Evolutionary conservation across 306 rosid genomes (phyloP), one percentile per base, ranked within the genome.

Genomic region (Nissolia schottii): DNA sequence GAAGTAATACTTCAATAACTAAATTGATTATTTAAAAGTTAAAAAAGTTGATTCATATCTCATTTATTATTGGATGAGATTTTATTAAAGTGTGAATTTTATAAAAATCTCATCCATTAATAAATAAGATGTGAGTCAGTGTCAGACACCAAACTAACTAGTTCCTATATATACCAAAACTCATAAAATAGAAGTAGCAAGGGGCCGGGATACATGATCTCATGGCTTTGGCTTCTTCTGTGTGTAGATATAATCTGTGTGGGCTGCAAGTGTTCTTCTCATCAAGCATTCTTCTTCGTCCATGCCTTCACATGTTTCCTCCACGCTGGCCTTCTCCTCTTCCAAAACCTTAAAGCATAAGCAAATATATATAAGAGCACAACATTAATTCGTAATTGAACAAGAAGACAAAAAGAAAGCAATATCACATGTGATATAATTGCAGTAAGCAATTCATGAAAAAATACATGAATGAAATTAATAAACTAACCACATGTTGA

Each of bases 261-360:
- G 97, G 45, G 92, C 97, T 1, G 81, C 92, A 49, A 86, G 90
- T 7, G 92, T 91, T 75, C 90, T 86, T 79, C 95, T 83, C 87
- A 86, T 80, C 61, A 88, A 74, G 71, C 97, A 91, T 65, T 86
- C 91, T 12, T 85, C 89, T 81, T 85, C 85, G 20, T 70, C 92
- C 67, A 80, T 67, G 56, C 86, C 92, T 34, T 81, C 80, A 77
- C 97, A 88, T 18, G 66, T 78, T 73, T 86, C 92, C 58, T 88
- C 90, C 56, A 15, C 80, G 66, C 27, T 69, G n/a, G 31, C 56
- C 12, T 80, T 71, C 14, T 74, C 83, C 29, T 61, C 70, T 51
- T 79, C 84, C 61, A 43, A 45, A 75, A 53, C 90, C 90, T 85
- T 75, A 54, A 74, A 50, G 18, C n/a, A n/a, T n/a, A n/a, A 40